Base-by-base conservation (phyloP, 2,329 filamentous ascomycete species). In the Pseudogymnoascus sp. region DNA sequence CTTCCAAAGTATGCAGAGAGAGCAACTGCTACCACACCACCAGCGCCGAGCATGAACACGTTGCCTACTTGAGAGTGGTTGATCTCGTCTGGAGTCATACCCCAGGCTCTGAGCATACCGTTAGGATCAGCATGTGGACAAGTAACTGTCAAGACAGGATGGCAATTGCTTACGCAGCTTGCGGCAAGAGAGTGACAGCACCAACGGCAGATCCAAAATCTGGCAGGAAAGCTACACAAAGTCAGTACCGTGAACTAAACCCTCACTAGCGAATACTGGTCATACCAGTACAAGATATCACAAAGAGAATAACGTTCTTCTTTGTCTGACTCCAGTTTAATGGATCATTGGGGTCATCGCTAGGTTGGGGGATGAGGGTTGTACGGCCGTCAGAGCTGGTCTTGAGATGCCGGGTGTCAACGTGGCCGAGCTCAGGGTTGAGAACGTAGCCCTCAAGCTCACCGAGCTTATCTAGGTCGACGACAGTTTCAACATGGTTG, bases 31-130 rank as follows among this genome's bases (percentile, higher is more conserved):
- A 25, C 10, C 19, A 60, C 11, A 14, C 65, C 65, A 21, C 65
- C 65, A 14, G 64, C 64, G 8, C 65, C 65, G 6, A 82, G 73
- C 75, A 81, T 81, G 66, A 83, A 81, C 1, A 83, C 77, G 65
- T 83, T 83, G 6, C 81, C 77, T 16, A 79, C 81, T 45, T 80
- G 78, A 4, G 80, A 77, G 68, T 81, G 78, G 67, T 84, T 83
- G 65, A 83, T 79, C 21, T 76, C 75, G 41, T 81, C 76, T 37
- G 78, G 77, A 28, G n/a, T 25, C 13, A 31, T 31, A 21, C 14
- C 23, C 14, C 16, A 23, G 39, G 6, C 4, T 21, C 6, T 11
- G 41, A 45, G 2, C 39, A 28, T 67, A 25, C 65, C 64, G 48
- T 8, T 54, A 13, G 16, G 11, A 16, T 45, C 34, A 6, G 13